Conservation (phyloP, 257 asterid genomes). For the Thymus mandschuricus region DNA sequence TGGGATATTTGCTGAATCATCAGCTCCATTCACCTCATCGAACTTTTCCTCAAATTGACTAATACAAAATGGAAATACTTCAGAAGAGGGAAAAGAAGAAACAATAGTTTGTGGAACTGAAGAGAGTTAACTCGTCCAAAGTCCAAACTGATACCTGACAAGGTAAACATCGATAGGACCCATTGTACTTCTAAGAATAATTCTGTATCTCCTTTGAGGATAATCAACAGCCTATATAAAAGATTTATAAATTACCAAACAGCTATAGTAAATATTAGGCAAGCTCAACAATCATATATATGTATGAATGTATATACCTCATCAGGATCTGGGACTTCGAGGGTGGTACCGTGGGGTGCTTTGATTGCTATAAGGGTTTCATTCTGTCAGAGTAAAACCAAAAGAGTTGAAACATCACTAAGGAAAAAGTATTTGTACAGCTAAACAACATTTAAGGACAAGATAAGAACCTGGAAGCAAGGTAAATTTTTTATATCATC, state of each 20-base stretch:
- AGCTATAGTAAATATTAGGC: slow-evolving; percentile 26
- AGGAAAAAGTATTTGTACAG: slow-evolving; percentile 8
- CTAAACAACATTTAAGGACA: slow-evolving; percentile 26
- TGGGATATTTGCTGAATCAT: slow-evolving; percentile 53
- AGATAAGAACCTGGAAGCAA: slow-evolving; percentile 71
- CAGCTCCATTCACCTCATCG: slow-evolving; percentile 73
- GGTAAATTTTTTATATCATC: slow-evolving; percentile 83
- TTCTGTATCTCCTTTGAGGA: slow-evolving; percentile 93
- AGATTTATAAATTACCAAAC: slow-evolving; percentile 24
- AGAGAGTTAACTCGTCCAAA: slow-evolving; percentile 5
- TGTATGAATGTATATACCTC: slow-evolving; percentile 61
- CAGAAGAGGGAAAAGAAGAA: slow-evolving; percentile 7
- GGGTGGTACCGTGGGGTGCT: slow-evolving; percentile 99
- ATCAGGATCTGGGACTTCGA: slow-evolving; percentile 97
- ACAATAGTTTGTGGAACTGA: slow-evolving; percentile 21
- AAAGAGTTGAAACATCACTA: slow-evolving; percentile 30
- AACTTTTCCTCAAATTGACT: slow-evolving; percentile 97
- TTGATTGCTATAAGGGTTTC: slow-evolving; percentile 75
- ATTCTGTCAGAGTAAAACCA: slow-evolving; percentile 59
- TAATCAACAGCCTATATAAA: slow-evolving; percentile 78
- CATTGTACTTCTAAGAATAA: slow-evolving; percentile 95
- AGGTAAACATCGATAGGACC: slow-evolving; percentile 97
- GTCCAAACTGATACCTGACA: slow-evolving; percentile 63
- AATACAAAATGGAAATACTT: slow-evolving; percentile 29
- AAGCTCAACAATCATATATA: slow-evolving; percentile 22